Conservation (phyloP, 225 moss, liverwort and hornwort species). For the Straminergon stramineum region DNA sequence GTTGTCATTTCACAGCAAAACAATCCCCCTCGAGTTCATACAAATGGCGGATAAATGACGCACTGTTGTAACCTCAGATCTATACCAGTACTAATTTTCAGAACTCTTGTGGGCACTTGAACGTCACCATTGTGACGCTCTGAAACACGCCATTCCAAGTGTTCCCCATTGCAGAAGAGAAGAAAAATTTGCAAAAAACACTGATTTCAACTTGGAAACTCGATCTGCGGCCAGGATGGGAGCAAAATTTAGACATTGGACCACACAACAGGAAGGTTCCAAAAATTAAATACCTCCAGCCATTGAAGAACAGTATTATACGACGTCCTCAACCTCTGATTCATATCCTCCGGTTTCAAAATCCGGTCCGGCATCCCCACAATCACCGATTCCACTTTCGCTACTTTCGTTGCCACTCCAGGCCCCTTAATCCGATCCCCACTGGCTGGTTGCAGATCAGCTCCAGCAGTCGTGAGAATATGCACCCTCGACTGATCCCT, state of each 20-base stretch:
- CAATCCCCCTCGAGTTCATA: not conserved
- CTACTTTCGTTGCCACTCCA: not conserved
- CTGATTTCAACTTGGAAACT: not conserved
- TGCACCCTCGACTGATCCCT: not conserved
- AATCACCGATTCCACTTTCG: not conserved
- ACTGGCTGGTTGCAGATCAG: not conserved
- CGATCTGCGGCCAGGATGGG: not conserved
- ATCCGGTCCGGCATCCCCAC: conserved; percentile 39
- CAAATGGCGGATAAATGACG: not conserved
- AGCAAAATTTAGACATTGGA: not conserved
- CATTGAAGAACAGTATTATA: conserved; percentile 22
- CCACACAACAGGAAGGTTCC: not conserved
- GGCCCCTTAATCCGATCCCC: not conserved
- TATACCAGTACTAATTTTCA: not conserved
- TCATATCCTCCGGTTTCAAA: conserved; percentile 34
- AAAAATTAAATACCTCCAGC: conserved; percentile 9
- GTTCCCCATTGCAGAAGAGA: not conserved
- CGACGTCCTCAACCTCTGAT: conserved; percentile 15
- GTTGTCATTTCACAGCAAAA: not conserved
- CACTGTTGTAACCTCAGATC: not conserved
- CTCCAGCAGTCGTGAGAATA: not conserved
- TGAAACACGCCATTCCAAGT: not conserved
- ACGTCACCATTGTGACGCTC: not conserved
- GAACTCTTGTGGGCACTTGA: not conserved
- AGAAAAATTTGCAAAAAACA: not conserved